These are phyloP conservation scores for Saprolegnia parasitica DNA, from an alignment of 352 stramenopile genomes.

Conservation along the genomic window DNA sequence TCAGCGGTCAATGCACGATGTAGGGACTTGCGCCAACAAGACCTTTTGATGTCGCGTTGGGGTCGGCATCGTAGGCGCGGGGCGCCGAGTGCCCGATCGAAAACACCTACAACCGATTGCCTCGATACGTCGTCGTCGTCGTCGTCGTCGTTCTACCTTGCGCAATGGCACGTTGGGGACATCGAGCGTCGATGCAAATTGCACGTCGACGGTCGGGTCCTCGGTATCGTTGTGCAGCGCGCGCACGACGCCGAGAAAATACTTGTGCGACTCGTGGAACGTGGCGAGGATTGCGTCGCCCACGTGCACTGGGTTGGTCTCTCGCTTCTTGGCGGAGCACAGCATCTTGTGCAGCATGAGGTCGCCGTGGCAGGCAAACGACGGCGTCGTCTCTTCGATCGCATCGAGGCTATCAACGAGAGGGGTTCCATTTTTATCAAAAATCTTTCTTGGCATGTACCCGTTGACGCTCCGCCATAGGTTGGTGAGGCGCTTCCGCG, in stretches of 20 bases:
- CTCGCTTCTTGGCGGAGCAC: neutral
- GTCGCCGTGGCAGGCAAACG: conserved; percentile 8
- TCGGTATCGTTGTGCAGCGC: neutral
- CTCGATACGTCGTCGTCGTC: too few relatives aligned
- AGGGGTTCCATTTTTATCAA: neutral
- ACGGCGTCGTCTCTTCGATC: neutral
- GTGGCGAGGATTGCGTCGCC: conserved; percentile 16
- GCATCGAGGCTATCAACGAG: neutral
- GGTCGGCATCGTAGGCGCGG: too few relatives aligned
- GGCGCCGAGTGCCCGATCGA: neutral
- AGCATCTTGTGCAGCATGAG: conserved; percentile 9
- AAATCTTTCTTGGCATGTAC: neutral
- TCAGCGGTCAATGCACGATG: too few relatives aligned
- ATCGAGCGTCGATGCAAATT: conserved; percentile 17
- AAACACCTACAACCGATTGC: conserved; percentile 1
- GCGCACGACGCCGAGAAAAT: conserved; percentile 15
- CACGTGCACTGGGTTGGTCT: neutral
- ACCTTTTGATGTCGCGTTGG: too few relatives aligned
- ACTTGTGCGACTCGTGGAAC: conserved; percentile 6
- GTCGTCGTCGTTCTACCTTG: neutral
- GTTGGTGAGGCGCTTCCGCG: conserved; percentile 11
- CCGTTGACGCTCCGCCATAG: conserved; percentile 11
- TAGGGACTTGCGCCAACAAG: too few relatives aligned
- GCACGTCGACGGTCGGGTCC: neutral
- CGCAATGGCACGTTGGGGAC: neutral